Base-by-base conservation (phyloP, 441 rosid species). In the Cnidoscolus chayamansa region DNA sequence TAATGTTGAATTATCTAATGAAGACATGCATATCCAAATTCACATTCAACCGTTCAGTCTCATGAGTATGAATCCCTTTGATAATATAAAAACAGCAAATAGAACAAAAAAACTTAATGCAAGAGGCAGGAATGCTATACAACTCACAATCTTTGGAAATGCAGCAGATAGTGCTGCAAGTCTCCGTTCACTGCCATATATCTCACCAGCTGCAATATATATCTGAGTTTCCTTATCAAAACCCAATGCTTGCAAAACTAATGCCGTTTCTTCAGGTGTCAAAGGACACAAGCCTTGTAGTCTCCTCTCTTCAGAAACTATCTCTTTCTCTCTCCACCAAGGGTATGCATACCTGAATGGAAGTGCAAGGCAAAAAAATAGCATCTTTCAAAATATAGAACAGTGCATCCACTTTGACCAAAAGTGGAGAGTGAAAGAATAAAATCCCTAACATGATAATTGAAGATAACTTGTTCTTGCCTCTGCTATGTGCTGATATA, bases 261-360 rank as follows among this genome's bases (percentile, higher is more conserved):
- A 74, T 13, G 98, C 87, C 13, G 95, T 76, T 81, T 95, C 99
- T 85, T 95, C 99, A 2, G 99, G 98, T 35, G 98, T 95, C 77
- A 95, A 61, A 74, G 99, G 99, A 82, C 98, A 95, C 62, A 95
- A 77, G 69, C 99, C 99, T 77, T 88, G 95, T 25, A 80, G 85
- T 76, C 98, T 95, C 81, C 85, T 90, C 87, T 86, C 91, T 76
- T 86, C 87, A 25, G 99, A 89, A 43, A 83, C 79, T 77, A 95
- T 95, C 83, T 91, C 98, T 83, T 95, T 95, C 85, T 93, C 98
- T 85, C 96, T 89, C 99, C 99, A 95, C 97, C 98, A 95, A 67
- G 96, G 94, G 78, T 90, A 95, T 53, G 98, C 91, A 79, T 93
- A 93, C 80, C 99, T 95, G 89, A 77, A 70, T 69, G 55, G 60